Evolutionary conservation across 805 yeast genomes (phyloP).

Genomic region (Saccharomycodes ludwigii): DNA sequence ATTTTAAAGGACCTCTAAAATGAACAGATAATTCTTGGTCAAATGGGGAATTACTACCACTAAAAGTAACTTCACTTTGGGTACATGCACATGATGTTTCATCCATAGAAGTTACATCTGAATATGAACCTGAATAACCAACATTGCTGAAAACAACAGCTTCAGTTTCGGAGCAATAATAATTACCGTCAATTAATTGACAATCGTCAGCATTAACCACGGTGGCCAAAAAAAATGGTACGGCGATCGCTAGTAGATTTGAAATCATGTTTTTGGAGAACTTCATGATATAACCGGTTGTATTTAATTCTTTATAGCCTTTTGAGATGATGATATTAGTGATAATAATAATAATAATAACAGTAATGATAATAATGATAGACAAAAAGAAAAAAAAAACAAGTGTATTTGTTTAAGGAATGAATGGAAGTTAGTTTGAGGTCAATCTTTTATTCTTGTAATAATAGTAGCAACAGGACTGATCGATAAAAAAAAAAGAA

Average conservation of each 20-base stretch:
- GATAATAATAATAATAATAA: conserved; percentile 1
- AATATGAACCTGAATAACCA: conserved; percentile 78
- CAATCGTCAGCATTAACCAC: conserved; percentile 29
- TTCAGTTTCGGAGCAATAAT: conserved; percentile 63
- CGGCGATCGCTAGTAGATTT: too few species aligned
- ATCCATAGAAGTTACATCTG: conserved; percentile 72
- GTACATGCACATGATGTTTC: conserved; percentile 57
- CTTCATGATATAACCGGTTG: too few species aligned
- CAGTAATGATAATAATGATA: conserved; percentile 3
- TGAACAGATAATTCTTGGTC: conserved; percentile 63
- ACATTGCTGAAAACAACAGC: conserved; percentile 59
- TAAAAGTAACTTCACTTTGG: conserved; percentile 41
- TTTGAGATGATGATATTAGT: conserved; percentile 2
- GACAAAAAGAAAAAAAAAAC: conserved; percentile 2
- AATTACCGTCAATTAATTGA: conserved; percentile 53
- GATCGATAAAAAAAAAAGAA: too few species aligned
- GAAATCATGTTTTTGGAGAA: too few species aligned
- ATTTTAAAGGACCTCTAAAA: conserved; percentile 61
- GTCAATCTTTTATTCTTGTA: too few species aligned
- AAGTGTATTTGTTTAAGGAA: too few species aligned
- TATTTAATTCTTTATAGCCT: too few species aligned
- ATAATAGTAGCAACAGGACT: too few species aligned
- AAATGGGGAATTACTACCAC: conserved; percentile 55
- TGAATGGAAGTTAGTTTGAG: too few species aligned
- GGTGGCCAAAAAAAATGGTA: too few species aligned